A percentile compares a stretch with the other conserved stretches of the same genome.
Evolutionary conservation across 352 stramenopile genomes (phyloP).

Genomic region (Pythium utonaiense): DNA sequence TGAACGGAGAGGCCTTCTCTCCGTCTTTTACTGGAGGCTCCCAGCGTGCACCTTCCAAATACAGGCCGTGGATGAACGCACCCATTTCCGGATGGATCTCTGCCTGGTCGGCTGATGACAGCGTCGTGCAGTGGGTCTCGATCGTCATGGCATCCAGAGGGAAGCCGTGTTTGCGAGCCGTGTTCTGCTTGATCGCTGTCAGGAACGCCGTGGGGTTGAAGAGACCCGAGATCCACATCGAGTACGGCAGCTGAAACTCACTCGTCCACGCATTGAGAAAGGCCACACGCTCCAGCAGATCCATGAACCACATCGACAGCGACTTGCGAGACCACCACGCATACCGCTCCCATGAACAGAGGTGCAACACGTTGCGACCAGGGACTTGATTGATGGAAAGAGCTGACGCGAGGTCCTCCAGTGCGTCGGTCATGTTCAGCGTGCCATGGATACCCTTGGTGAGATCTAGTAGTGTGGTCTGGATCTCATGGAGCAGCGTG

Average conservation of each 20-base stretch:
- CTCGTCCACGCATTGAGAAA: slow-evolving; percentile 67
- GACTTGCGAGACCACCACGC: slow-evolving; percentile 86
- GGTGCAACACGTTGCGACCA: slow-evolving; percentile 63
- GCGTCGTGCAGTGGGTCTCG: slow-evolving; percentile 91
- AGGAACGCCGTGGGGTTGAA: slow-evolving; percentile 86
- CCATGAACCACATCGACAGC: slow-evolving; percentile 71
- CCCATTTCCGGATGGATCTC: slow-evolving; percentile 83
- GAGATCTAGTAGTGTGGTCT: slow-evolving; percentile 56
- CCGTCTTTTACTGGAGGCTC: slow-evolving; percentile 62
- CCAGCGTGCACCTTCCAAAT: slow-evolving; percentile 93
- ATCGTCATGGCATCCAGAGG: slow-evolving; percentile 92
- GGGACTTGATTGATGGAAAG: slow-evolving; percentile 74
- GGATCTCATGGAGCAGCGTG: slow-evolving; percentile 56
- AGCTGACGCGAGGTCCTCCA: slow-evolving; percentile 83
- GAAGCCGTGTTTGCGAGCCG: slow-evolving; percentile 77
- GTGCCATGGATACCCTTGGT: slow-evolving; percentile 81
- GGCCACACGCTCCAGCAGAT: slow-evolving; percentile 70
- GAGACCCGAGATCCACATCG: slow-evolving; percentile 77
- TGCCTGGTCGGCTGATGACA: slow-evolving; percentile 45
- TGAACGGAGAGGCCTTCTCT: slow-evolving; percentile 76
- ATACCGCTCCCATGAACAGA: slow-evolving; percentile 72
- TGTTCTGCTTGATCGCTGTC: slow-evolving; percentile 84
- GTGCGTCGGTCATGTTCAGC: slow-evolving; percentile 86
- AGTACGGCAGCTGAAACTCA: slow-evolving; percentile 70
- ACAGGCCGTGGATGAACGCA: slow-evolving; percentile 93